phyloP scores from a whole-genome alignment of 2,329 filamentous ascomycete genomes.

The Colletotrichum liaoningense region DNA sequence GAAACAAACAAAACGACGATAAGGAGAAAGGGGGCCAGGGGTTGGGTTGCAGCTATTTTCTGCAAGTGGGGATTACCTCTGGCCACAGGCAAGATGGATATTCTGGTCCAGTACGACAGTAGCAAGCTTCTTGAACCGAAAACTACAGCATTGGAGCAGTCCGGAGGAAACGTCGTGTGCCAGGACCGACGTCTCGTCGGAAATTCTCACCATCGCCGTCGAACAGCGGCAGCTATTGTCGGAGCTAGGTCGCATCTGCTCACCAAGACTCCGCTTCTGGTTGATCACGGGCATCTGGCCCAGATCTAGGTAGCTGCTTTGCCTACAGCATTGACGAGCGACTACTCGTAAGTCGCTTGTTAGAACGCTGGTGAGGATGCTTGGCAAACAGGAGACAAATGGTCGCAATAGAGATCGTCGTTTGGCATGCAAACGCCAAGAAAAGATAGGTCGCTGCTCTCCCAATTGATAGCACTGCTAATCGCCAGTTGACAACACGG shows the following conservation, averaged over 20 bases:
- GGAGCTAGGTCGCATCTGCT: not conserved
- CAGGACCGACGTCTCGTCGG: not conserved
- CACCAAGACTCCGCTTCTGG: not conserved
- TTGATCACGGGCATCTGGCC: not conserved
- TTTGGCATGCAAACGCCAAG: constrained; percentile 15
- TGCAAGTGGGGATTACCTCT: constrained; percentile 1
- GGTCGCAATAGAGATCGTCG: not conserved
- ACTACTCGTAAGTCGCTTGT: not conserved
- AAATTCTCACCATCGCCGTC: not conserved
- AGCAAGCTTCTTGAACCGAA: not conserved
- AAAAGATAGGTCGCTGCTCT: not conserved
- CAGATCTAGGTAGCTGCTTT: not conserved
- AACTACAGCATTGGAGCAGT: not conserved
- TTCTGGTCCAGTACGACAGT: not conserved
- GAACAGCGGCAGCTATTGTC: not conserved
- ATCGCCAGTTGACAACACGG: constrained; percentile 25
- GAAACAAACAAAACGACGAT: constrained; percentile 7
- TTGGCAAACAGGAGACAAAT: constrained; percentile 3
- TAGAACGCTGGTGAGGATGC: not conserved
- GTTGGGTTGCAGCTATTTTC: constrained; percentile 16
- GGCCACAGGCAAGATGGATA: not conserved
- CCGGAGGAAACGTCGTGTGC: not conserved
- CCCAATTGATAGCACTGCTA: constrained; percentile 7
- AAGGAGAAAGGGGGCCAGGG: not conserved
- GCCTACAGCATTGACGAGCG: not conserved